Percentiles rank a stretch among this genome's conserved stretches.
Conservation (phyloP, 2,329 filamentous ascomycete species). For the Myriosclerotinia scirpicola region DNA sequence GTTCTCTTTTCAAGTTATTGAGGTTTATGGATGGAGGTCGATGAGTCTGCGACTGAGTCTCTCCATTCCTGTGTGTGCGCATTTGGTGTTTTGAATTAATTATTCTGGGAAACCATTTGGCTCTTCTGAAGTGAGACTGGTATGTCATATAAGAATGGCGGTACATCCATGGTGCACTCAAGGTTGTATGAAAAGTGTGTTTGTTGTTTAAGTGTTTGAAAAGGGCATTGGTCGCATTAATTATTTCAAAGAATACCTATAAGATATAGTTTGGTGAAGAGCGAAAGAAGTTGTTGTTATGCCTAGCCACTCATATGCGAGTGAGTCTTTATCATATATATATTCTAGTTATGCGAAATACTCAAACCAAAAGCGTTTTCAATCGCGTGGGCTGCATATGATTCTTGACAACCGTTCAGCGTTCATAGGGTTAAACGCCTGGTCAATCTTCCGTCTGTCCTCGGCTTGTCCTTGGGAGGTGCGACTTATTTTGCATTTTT, state of each 20-base stretch:
- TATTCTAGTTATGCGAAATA: not conserved
- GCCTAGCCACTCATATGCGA: not conserved
- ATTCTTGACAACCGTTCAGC: conserved; percentile 1
- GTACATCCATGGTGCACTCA: not conserved
- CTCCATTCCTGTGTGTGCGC: not conserved
- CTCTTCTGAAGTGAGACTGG: not conserved
- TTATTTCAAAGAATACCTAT: not conserved
- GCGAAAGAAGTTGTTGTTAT: not conserved
- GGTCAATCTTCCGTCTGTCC: not conserved
- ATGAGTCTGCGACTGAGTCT: not conserved
- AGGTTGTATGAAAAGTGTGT: not conserved
- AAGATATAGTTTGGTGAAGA: not conserved
- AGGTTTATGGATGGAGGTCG: too few relatives aligned
- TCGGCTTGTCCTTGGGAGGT: not conserved
- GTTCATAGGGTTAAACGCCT: not conserved
- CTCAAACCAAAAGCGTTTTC: not conserved
- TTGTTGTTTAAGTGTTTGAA: not conserved
- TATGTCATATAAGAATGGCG: not conserved
- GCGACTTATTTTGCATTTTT: not conserved
- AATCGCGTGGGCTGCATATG: not conserved
- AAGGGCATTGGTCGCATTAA: not conserved
- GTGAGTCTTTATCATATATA: not conserved
- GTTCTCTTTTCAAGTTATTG: too few relatives aligned
- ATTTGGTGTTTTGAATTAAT: not conserved
- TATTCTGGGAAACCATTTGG: not conserved